These are phyloP conservation scores for Talaromyces pinophilus DNA, from an alignment of 2,329 filamentous ascomycete species.

Conservation along the genomic window DNA sequence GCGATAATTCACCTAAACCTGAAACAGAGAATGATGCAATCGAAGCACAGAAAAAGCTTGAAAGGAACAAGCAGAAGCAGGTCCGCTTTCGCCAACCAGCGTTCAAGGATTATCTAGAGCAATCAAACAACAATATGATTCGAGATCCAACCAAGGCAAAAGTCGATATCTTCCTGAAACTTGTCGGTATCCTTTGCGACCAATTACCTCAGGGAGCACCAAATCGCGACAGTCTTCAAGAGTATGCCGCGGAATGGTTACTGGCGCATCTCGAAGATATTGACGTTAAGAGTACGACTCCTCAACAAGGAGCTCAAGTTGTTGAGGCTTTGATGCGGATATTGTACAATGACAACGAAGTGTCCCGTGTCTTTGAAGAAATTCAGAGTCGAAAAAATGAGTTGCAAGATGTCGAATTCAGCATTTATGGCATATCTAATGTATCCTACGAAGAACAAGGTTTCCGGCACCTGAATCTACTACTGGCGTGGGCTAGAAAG, in stretches of 20 bases:
- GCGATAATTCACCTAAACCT: not conserved
- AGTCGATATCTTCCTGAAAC: constrained; percentile 4
- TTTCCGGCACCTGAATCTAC: not conserved
- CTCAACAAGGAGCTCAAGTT: constrained; percentile 13
- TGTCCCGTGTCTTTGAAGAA: constrained; percentile 5
- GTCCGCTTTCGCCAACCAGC: constrained; percentile 10
- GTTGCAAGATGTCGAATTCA: not conserved
- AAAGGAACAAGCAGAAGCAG: constrained; percentile 8
- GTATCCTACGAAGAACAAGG: not conserved
- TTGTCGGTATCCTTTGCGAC: constrained; percentile 3
- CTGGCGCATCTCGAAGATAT: constrained; percentile 1
- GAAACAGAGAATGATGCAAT: constrained; percentile 10
- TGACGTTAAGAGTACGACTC: not conserved
- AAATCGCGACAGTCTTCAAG: constrained; percentile 4
- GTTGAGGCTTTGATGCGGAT: constrained; percentile 10
- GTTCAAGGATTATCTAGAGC: constrained; percentile 11
- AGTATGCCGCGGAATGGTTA: constrained; percentile 8
- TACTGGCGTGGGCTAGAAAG: constrained; percentile 8
- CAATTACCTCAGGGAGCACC: constrained; percentile 6
- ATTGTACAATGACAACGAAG: not conserved
- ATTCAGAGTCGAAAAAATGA: not conserved
- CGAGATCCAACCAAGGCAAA: constrained; percentile 3
- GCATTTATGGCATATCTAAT: constrained; percentile 3
- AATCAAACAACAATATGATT: constrained; percentile 9
- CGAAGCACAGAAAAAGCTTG: not conserved